Evolutionary conservation across 345 rosid genomes (phyloP).

Genomic region (Syzygium oleosum): DNA sequence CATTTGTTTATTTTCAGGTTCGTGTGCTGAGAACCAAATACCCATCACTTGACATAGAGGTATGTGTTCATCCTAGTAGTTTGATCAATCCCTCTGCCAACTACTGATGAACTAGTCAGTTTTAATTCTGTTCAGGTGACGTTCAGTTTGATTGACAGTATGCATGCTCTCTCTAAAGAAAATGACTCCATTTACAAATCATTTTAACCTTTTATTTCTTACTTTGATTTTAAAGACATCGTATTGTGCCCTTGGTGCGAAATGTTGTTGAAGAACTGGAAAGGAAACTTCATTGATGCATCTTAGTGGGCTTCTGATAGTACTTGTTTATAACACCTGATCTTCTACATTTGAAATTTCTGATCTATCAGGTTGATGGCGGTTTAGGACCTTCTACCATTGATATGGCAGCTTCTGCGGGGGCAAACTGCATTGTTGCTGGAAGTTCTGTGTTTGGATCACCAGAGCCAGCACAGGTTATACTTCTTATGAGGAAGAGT

Average conservation of each 20-base stretch:
- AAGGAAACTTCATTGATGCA: not conserved
- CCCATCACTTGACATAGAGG: slow-evolving; percentile 86
- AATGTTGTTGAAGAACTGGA: not conserved
- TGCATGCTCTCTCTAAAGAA: not conserved
- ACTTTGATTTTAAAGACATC: not conserved
- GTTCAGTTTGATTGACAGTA: not conserved
- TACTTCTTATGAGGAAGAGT: slow-evolving; percentile 49
- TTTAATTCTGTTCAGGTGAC: not conserved
- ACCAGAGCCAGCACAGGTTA: slow-evolving; percentile 64
- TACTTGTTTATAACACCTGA: not conserved
- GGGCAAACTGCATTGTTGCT: slow-evolving; percentile 79
- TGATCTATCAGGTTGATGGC: slow-evolving; percentile 60
- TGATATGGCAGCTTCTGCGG: slow-evolving; percentile 63
- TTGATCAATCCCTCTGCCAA: not conserved
- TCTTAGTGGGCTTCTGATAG: not conserved
- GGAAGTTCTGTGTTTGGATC: slow-evolving; percentile 97
- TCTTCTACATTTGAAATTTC: not conserved
- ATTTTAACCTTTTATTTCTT: not conserved
- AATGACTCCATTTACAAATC: not conserved
- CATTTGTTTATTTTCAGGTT: slow-evolving; percentile 29
- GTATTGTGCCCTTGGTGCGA: not conserved
- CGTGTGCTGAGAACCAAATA: slow-evolving; percentile 52
- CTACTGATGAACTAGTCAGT: not conserved
- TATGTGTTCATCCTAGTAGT: not conserved
- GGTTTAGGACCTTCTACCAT: slow-evolving; percentile 92